Conservation (phyloP, 139 green algal species). For the Diplosphaera chodatii region DNA sequence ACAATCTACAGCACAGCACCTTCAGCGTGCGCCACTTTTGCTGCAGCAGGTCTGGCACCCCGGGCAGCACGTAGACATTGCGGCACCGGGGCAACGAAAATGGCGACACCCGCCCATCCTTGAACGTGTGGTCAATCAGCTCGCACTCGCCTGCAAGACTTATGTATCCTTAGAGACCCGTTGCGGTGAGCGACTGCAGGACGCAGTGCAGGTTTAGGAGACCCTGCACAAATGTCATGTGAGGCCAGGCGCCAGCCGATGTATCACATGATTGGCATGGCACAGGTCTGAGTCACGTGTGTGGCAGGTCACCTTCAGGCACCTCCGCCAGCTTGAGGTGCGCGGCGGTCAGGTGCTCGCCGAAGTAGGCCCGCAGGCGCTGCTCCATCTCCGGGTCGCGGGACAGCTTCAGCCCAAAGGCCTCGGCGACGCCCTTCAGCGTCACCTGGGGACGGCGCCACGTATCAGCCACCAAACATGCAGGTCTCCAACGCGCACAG, state of each 20-base stretch:
- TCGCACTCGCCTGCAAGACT: slow-evolving; percentile 17
- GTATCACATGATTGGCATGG: no score
- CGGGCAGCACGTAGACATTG: slow-evolving; percentile 81
- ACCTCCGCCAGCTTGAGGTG: slow-evolving; percentile 86
- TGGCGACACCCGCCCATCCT: slow-evolving; percentile 27
- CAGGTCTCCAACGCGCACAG: no score
- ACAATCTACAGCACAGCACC: no score
- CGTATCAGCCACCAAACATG: no score
- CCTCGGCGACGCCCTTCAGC: slow-evolving; percentile 39
- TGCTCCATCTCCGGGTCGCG: slow-evolving; percentile 51
- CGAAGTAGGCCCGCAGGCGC: slow-evolving; percentile 61
- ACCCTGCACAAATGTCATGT: no score
- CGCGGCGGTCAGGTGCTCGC: slow-evolving; percentile 43
- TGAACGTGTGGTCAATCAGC: slow-evolving; percentile 39
- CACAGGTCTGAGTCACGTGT: no score
- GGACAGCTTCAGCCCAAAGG: slow-evolving; percentile 27
- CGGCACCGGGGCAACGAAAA: slow-evolving; percentile 69
- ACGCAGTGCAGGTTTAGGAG: no score
- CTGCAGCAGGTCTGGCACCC: slow-evolving; percentile 64
- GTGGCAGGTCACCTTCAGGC: slow-evolving; percentile 33
- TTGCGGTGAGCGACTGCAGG: no score
- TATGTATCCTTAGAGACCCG: no score
- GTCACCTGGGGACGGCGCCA: no score
- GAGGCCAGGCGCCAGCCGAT: no score
- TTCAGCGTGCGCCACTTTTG: slow-evolving; percentile 48